phyloP scores from a whole-genome alignment of 768 basidiomycete species.

The Xerocomellus amylosporus region DNA sequence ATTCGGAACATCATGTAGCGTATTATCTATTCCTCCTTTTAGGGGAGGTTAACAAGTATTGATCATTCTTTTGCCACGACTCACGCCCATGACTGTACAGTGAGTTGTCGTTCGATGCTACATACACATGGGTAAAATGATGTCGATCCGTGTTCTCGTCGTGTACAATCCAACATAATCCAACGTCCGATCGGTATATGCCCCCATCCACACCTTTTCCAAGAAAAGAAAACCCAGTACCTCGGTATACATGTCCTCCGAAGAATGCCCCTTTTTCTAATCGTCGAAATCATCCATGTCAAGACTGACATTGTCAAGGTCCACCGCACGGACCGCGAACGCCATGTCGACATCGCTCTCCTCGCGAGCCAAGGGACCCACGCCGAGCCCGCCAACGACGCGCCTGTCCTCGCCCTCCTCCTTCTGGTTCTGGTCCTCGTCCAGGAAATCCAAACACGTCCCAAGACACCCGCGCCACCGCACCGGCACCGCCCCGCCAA shows the following conservation, averaged over 20 bases:
- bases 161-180: slow-evolving; percentile 9
- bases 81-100: not conserved
- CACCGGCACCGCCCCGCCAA: slow-evolving; percentile 56
- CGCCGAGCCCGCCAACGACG: not conserved
- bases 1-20: slow-evolving; percentile 2
- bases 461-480: slow-evolving; percentile 66
- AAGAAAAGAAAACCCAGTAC: not conserved
- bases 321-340: slow-evolving; percentile 19
- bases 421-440: slow-evolving; percentile 6
- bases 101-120: not conserved
- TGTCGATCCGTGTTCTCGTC: not conserved
- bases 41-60: too few species aligned
- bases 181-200: slow-evolving; percentile 5
- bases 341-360: slow-evolving; percentile 16
- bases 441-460: slow-evolving; percentile 64
- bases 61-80: not conserved
- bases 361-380: not conserved
- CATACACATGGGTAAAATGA: slow-evolving; percentile 6
- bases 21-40: not conserved
- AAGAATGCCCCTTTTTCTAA: not conserved
- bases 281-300: slow-evolving; percentile 30
- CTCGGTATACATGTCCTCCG: not conserved
- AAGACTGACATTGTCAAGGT: slow-evolving; percentile 15
- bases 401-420: not conserved
- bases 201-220: not conserved